These are phyloP conservation scores for Brassica nigra DNA, from an alignment of 345 rosid genomes.

Conservation along the genomic window DNA sequence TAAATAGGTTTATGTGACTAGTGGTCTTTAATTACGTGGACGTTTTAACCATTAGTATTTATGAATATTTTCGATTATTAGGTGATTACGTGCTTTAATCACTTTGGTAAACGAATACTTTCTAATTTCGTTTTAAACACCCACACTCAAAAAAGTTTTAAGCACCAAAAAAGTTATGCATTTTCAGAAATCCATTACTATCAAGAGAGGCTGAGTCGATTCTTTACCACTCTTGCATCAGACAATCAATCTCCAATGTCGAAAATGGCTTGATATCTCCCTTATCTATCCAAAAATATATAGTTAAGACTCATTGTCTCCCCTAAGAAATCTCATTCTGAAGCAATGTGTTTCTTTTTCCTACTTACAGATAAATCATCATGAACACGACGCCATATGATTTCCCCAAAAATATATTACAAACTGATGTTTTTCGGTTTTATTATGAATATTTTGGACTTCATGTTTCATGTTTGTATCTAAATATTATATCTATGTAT, in stretches of 20 bases:
- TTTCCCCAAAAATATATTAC: constrained; percentile 68
- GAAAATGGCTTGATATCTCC: constrained; percentile 76
- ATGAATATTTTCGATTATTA: too few species aligned
- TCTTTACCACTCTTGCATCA: constrained; percentile 37
- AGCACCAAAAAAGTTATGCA: constrained; percentile 17
- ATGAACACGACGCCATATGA: constrained; percentile 67
- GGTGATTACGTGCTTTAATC: too few species aligned
- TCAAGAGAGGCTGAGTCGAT: neutral
- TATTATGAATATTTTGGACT: too few species aligned
- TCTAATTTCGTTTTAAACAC: neutral
- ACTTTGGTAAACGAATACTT: too few species aligned
- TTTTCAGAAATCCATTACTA: constrained; percentile 11
- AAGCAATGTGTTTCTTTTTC: constrained; percentile 23
- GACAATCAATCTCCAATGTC: constrained; percentile 70
- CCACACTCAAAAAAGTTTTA: constrained; percentile 11
- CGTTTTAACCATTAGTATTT: too few species aligned
- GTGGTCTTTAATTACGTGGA: too few species aligned
- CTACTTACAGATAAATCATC: constrained; percentile 85
- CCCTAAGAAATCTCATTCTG: neutral
- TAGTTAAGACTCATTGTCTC: constrained; percentile 22
- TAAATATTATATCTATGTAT: too few species aligned
- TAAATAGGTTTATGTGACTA: too few species aligned
- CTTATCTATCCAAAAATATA: constrained; percentile 33
- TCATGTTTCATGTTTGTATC: constrained; percentile 31
- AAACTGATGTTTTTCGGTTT: too few species aligned